Conservation (phyloP, 1,284 basidiomycete species). For the Ceratobasidium sp. region DNA sequence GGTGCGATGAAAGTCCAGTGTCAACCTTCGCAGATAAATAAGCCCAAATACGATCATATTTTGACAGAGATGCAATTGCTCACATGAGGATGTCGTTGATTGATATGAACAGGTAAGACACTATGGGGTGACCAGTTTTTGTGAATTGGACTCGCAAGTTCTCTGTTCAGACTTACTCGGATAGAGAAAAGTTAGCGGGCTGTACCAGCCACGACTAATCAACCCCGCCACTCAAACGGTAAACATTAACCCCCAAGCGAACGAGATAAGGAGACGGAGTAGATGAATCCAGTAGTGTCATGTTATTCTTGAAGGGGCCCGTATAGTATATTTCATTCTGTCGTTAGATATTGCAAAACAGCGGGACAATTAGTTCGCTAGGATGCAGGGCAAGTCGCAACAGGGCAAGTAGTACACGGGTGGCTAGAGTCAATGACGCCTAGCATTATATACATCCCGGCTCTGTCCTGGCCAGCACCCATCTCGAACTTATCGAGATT, state of each 20-base stretch:
- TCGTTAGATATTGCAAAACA: no score
- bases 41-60: not conserved
- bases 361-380: no score
- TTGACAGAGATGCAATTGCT: not conserved
- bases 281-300: constrained; percentile 4
- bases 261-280: not conserved
- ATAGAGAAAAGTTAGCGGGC: not conserved
- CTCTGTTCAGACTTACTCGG: not conserved
- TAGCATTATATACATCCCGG: no score
- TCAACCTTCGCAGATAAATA: not conserved
- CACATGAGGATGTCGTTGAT: constrained; percentile 25
- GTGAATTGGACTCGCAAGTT: not conserved
- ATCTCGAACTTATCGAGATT: no score
- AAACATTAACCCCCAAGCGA: not conserved
- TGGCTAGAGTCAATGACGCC: no score
- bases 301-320: not conserved
- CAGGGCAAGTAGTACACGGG: no score
- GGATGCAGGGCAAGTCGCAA: no score
- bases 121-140: not conserved
- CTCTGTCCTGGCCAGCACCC: no score
- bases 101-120: not conserved
- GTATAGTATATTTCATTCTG: not conserved
- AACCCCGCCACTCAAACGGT: no score
- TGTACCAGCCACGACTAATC: no score
- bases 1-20: constrained; percentile 16